Evolutionary conservation across 768 basidiomycete genomes (phyloP), one percentile per base, ranked within the genome.

Genomic region (Tulasnella sp.): DNA sequence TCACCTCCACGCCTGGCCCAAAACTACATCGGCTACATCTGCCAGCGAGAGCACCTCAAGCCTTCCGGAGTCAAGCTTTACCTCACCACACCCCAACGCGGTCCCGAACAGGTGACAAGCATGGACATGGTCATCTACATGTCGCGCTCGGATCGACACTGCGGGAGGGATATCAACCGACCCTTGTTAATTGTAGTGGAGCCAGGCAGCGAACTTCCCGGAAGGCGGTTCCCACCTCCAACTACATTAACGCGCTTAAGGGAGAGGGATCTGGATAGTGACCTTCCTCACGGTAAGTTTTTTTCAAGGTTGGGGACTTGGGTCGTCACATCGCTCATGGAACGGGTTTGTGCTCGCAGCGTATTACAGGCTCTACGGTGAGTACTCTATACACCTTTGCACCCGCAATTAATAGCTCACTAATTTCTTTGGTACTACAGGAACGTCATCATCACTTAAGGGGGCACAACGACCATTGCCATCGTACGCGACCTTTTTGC

Each of bases 1-100:
- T 39, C 75, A 13, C 75, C 75, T 18, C 75, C 75, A 10, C 75
- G 67, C 7, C 75, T 77, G 10, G 75, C 61, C 23, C 37, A 39
- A 23, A 61, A 77, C n/a, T 77, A 77, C 48, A 70, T 77, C 35
- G 20, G 26, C 39, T 77, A 15, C 69, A 77, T 77, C 40, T 77
- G 75, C 75, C 35, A 77, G 18, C 55, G 75, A 18, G 75, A 77
- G 20, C 35, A 48, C 13, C 73, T 77, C 13, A 48, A 77, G 7
- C 55, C 69, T n/a, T n/a, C 69, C 40, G 48, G 69, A 42, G 39
- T 77, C 51, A 42, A 70, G 20, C 15, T 70, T 9, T 77, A 69
- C 40, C 35, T 77, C 57, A 77, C 61, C 23, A 72, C 61, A 15
- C 26, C 61, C 13, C 29, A 67, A 35, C 61, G 61, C 5, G 61